These are phyloP conservation scores for Solioccasus polychromus DNA, from an alignment of 768 basidiomycete genomes.

Conservation along the genomic window DNA sequence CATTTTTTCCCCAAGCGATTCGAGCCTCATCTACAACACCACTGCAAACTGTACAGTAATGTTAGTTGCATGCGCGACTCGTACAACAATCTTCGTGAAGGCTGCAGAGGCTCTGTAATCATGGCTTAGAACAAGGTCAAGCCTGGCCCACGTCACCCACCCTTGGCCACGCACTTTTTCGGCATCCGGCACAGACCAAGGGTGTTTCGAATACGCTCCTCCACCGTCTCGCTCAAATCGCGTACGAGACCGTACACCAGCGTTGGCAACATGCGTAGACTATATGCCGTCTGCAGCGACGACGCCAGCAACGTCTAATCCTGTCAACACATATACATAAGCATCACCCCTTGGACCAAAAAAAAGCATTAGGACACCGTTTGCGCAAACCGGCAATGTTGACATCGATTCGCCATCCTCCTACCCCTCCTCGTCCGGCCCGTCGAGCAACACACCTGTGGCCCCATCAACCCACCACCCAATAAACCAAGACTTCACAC, in stretches of 20 bases:
- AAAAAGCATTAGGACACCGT: conserved; percentile 58
- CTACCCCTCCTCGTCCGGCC: conserved; percentile 24
- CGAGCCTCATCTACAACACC: conserved; percentile 55
- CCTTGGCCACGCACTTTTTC: conserved; percentile 81
- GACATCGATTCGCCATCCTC: conserved; percentile 14
- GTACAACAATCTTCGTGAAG: conserved; percentile 52
- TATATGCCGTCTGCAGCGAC: conserved; percentile 94
- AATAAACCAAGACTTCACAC: conserved; percentile 31
- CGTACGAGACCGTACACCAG: conserved; percentile 75
- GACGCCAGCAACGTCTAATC: conserved; percentile 90
- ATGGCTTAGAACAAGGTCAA: background rate
- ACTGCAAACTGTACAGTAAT: conserved; percentile 82
- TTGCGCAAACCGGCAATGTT: conserved; percentile 16
- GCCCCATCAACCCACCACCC: conserved; percentile 2
- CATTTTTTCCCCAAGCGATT: conserved; percentile 80
- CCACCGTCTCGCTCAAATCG: conserved; percentile 81
- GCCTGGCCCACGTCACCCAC: conserved; percentile 20
- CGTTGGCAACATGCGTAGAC: conserved; percentile 78
- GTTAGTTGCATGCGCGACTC: conserved; percentile 79
- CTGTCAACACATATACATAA: conserved; percentile 44
- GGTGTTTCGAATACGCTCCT: conserved; percentile 72
- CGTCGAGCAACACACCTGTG: conserved; percentile 53
- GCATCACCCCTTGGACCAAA: conserved; percentile 72
- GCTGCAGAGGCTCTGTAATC: conserved; percentile 18
- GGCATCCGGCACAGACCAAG: conserved; percentile 89